Base-by-base conservation (phyloP, 768 basidiomycete species). In the Melanogaster broomeanus region DNA sequence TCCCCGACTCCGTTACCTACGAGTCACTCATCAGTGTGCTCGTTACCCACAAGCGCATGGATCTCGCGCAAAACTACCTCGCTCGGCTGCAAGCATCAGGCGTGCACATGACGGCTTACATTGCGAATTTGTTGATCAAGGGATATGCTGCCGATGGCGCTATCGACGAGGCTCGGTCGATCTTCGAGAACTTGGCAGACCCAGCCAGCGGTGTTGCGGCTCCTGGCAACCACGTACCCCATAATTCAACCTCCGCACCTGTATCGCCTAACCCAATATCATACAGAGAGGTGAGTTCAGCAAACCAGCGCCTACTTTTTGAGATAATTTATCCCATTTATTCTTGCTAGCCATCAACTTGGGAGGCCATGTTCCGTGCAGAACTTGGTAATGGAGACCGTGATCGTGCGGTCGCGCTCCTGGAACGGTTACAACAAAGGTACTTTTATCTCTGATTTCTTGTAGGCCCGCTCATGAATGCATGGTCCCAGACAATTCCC, bases 361-460 rank as follows among this genome's bases (percentile, higher is more conserved):
- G 90, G 87, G 97, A 98, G 64, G 85, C 84, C 5, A 98, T 99
- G 94, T 83, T 99, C 56, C 82, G 91, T 13, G 90, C 90, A 1
- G 97, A 99, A 65, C 76, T 98, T 11, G 84, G 84, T 18, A 81
- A 78, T 45, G 90, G 90, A 12, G 81, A 91, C 58, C 81, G 84
- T 12, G 80, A 84, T 41, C 76, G 77, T 11, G 96, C 95, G 0
- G 42, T 82, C 4, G 80, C 75, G 3, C 74, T 98, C 0, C 74
- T 95, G 27, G 78, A 83, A 48, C 79, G 91, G 41, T 71, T 94
- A 59, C 83, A 82, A 68, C 78, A 83, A 61, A 80, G 92, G 87
- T 88, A 58, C 28, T 74, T 25, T 15, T 35, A 34, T 47, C 3
- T 15, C 34, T 22, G 37, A 6, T 30, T 3, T 15, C 45, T 40